Conservation (phyloP, 1,284 basidiomycete genomes). For the Tilletiopsis washingtonensis region DNA sequence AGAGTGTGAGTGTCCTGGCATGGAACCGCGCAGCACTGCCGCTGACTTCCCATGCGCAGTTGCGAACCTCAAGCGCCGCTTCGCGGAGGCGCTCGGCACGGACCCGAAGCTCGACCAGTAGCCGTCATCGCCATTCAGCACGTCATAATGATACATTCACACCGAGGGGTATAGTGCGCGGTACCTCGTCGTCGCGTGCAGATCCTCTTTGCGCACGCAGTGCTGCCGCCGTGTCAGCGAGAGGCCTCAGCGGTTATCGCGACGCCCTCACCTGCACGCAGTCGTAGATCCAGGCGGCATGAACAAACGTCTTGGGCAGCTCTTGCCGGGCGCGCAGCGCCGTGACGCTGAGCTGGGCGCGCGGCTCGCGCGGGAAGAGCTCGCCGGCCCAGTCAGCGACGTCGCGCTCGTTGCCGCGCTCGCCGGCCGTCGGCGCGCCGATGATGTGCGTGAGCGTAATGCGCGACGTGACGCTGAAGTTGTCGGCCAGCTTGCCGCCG, state of each 20-base stretch:
- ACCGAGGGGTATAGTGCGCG: neutral
- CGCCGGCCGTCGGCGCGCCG: neutral
- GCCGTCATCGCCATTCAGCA: no score
- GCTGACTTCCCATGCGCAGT: no score
- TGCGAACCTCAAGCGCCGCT: no score
- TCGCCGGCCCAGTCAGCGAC: neutral
- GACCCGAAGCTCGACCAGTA: no score
- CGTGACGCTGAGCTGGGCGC: no score
- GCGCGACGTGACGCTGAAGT: neutral
- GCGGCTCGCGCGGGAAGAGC: neutral
- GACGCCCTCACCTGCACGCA: neutral
- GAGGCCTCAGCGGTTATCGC: neutral
- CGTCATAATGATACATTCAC: neutral
- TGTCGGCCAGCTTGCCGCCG: neutral
- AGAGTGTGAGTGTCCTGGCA: neutral
- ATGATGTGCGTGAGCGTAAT: neutral
- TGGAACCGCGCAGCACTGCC: no score
- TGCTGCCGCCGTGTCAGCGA: neutral
- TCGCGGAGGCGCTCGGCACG: no score
- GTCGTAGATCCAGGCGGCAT: neutral
- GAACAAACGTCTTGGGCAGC: neutral
- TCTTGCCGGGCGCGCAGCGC: neutral
- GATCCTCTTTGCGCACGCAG: neutral
- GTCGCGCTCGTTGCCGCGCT: neutral
- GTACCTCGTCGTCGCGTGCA: neutral